Evolutionary conservation across 192 early-diverging fungal genomes (phyloP).

Genomic region (Jimgerdemannia lactiflua): DNA sequence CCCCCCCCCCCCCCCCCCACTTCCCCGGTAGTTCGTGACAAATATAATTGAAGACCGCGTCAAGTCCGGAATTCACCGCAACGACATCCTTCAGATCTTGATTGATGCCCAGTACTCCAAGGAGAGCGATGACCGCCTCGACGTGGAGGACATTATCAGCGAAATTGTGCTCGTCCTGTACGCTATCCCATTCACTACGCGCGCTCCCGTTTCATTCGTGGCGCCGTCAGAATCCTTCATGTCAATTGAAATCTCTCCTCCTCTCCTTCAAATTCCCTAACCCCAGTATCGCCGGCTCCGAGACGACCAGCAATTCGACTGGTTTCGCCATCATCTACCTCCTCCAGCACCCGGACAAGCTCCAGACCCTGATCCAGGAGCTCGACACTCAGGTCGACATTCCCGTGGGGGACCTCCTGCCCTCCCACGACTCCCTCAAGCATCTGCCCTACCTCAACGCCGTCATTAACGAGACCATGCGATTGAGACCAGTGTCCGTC

Average conservation of each 20-base stretch:
- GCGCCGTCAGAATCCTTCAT: too few species aligned
- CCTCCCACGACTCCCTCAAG: slow-evolving; percentile 30
- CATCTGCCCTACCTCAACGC: slow-evolving; percentile 34
- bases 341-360: slow-evolving; percentile 32
- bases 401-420: slow-evolving; percentile 25
- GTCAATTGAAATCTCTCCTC: not conserved
- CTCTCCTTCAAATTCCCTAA: not conserved
- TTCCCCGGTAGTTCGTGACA: slow-evolving; percentile 16
- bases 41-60: slow-evolving; percentile 16
- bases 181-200: not conserved
- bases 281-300: slow-evolving; percentile 25
- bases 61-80: slow-evolving; percentile 4
- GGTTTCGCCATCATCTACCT: slow-evolving; percentile 41
- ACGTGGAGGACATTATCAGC: slow-evolving; percentile 13
- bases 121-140: slow-evolving; percentile 16
- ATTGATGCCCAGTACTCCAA: slow-evolving; percentile 31
- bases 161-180: slow-evolving; percentile 21
- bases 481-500: slow-evolving; percentile 27
- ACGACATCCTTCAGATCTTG: slow-evolving; percentile 43
- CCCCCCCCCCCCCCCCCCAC: not conserved
- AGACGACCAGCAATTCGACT: slow-evolving; percentile 42
- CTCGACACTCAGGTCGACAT: slow-evolving; percentile 24
- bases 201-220: too few species aligned
- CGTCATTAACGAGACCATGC: slow-evolving; percentile 34
- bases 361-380: slow-evolving; percentile 34